phyloP scores from a whole-genome alignment of 768 basidiomycete genomes.

The Amanita polypyramis region DNA sequence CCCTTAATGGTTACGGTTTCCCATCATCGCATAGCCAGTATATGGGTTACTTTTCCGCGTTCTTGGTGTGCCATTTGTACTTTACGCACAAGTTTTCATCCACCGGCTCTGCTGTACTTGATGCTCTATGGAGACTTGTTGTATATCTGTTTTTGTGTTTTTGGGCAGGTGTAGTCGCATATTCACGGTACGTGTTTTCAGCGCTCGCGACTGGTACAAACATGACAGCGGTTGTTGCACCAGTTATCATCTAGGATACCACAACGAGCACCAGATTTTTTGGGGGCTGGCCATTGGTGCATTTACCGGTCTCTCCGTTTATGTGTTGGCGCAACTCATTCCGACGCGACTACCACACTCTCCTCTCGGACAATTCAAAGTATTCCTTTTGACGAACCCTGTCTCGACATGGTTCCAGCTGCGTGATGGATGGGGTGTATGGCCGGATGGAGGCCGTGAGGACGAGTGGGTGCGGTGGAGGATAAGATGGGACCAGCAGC shows the following conservation, averaged over 20 bases:
- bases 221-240: neutral
- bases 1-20: slow-evolving; percentile 69
- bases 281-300: slow-evolving; percentile 69
- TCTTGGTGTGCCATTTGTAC: slow-evolving; percentile 62
- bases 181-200: slow-evolving; percentile 49
- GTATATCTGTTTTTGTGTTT: slow-evolving; percentile 40
- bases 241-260: slow-evolving; percentile 67
- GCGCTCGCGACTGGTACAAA: neutral
- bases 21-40: slow-evolving; percentile 87
- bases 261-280: slow-evolving; percentile 57
- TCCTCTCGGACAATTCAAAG: slow-evolving; percentile 37
- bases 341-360: slow-evolving; percentile 46
- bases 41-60: slow-evolving; percentile 81
- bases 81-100: slow-evolving; percentile 56
- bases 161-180: slow-evolving; percentile 63
- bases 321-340: slow-evolving; percentile 45
- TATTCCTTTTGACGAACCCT: slow-evolving; percentile 42
- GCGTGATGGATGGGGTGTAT: slow-evolving; percentile 76
- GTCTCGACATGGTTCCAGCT: slow-evolving; percentile 57
- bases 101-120: slow-evolving; percentile 40
- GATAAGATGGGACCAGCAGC: slow-evolving; percentile 38
- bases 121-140: slow-evolving; percentile 33
- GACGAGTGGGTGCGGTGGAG: slow-evolving; percentile 64
- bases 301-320: slow-evolving; percentile 40
- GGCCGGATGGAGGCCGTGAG: slow-evolving; percentile 71